Base-by-base conservation (phyloP, 768 basidiomycete species). In the Mycena olivaceomarginata region DNA sequence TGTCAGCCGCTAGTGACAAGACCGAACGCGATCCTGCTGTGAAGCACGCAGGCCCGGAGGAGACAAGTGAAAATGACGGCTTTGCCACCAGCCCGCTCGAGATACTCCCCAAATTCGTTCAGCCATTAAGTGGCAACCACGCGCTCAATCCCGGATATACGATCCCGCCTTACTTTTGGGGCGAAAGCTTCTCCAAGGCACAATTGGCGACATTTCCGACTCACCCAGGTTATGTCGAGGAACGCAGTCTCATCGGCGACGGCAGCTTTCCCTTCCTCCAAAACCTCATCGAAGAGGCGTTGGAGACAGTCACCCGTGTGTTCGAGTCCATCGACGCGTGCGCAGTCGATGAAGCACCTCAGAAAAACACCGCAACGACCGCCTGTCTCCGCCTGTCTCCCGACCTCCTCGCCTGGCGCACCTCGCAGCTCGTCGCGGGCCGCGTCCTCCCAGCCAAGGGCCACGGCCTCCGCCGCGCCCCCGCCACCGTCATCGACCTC, bases 121-220 rank as follows among this genome's bases (percentile, higher is more conserved):
- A 31, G 31, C 4, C 31, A 31, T 31, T 4, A 31, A 31, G 31
- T 31, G 31, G 31, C 31, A 4, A 31, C 31, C 31, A 31, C 31
- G 31, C 31, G 31, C 31, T 31, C 31, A 31, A 31, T 31, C 31
- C 31, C 31, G 31, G 31, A 31, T 31, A 31, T 31, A 31, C 31
- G 31, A 31, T 31, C 31, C 70, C 71, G 37, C 71, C 71, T 40
- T 72, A 72, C 53, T 72, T 65, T 62, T 72, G 71, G 71, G 64
- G 71, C 10, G 64, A 72, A 41, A 20, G 48, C 13, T n/a, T 20
- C n/a, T 48, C n/a, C 40, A 59, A 53, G 48, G 64, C 59, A 48
- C 64, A 6, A n/a, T 37, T n/a, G 57, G 57, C 18, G 43, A 37
- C 39, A n/a, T 46, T 63, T 12, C 51, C 25, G 22, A 20, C 25